Percentiles rank a stretch among this genome's conserved stretches.
Evolutionary conservation across 108 stramenopile genomes (phyloP).

Genomic region (Heterococcus sp.): DNA sequence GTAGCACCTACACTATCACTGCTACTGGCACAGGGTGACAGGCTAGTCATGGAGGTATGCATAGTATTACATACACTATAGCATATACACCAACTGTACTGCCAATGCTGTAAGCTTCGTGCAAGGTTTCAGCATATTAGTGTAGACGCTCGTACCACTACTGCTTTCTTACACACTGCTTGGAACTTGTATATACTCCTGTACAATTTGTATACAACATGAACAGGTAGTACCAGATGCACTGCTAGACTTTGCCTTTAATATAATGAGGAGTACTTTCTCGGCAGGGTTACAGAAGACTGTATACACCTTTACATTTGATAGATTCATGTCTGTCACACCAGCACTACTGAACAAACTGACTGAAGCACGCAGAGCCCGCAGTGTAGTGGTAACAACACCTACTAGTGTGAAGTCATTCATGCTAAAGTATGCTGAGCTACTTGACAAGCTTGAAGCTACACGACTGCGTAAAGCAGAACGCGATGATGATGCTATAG

Average conservation of each 20-base stretch:
- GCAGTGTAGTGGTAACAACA: slow-evolving; percentile 90
- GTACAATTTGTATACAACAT: neutral
- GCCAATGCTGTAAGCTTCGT: too few species aligned
- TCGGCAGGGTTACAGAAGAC: slow-evolving; percentile 90
- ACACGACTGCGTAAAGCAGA: slow-evolving; percentile 18
- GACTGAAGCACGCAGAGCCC: slow-evolving; percentile 73
- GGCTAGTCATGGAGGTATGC: slow-evolving; percentile 61
- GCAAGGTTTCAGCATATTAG: too few species aligned
- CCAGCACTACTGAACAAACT: slow-evolving; percentile 82
- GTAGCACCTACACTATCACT: slow-evolving; percentile 93
- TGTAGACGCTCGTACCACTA: too few species aligned
- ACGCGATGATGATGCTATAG: slow-evolving; percentile 16
- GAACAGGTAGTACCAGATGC: slow-evolving; percentile 94
- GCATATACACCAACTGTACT: too few species aligned
- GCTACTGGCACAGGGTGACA: slow-evolving; percentile 91
- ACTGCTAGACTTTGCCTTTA: slow-evolving; percentile 89
- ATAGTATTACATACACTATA: too few species aligned
- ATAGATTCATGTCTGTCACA: slow-evolving; percentile 84
- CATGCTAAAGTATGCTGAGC: slow-evolving; percentile 93
- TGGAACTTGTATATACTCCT: neutral
- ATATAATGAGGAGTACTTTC: slow-evolving; percentile 94
- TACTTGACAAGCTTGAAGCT: slow-evolving; percentile 85
- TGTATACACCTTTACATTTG: slow-evolving; percentile 93
- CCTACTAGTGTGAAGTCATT: slow-evolving; percentile 97
- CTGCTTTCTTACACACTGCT: too few species aligned